Evolutionary conservation across 1,284 basidiomycete species (phyloP), one percentile per base, ranked within the genome.

Genomic region (Irpex rosettiformis): DNA sequence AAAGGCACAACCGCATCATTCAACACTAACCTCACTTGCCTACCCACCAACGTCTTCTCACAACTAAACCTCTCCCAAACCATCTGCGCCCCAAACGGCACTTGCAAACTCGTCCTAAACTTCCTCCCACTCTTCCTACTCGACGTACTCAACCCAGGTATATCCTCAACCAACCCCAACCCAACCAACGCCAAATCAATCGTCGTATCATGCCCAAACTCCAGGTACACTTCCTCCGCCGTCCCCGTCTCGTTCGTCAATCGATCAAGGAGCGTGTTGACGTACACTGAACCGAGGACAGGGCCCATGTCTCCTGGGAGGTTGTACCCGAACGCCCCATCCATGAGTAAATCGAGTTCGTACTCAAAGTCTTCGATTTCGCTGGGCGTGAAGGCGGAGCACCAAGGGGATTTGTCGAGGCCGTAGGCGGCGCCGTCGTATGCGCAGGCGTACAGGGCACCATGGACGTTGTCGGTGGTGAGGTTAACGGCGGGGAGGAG

Each of bases 151-250:
- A 79, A 70, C 28, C 70, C 68, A 1, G 61, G 58, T 6, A 59
- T 54, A 64, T 80, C 77, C 61, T 74, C 73, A 27, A 75, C 77
- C 6, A 80, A 67, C 0, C 74, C 75, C 54, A 79, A 70, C 3
- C 76, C 73, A 37, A 78, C 75, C 43, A 81, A 64, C 27, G 74
- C 73, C 29, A 77, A 57, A 61, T 80, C 76, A 62, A 82, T 75
- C n/a, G 75, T 79, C 4, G 74, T 78, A 59, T 82, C 78, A 62
- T 81, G 79, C 1, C 75, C 78, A 62, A 80, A 81, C 65, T 82
- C 77, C 54, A 82, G 67, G 66, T 75, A 76, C 13, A 77, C 65
- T 25, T 69, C 55, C 54, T 70, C 59, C 13, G 74, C 72, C 53
- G 70, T 65, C 40, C 66, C 70, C 11, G 71, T 73, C 21, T 67